Base-by-base conservation (phyloP, 805 yeast genomes). In the Schizosaccharomyces cryophilus region DNA sequence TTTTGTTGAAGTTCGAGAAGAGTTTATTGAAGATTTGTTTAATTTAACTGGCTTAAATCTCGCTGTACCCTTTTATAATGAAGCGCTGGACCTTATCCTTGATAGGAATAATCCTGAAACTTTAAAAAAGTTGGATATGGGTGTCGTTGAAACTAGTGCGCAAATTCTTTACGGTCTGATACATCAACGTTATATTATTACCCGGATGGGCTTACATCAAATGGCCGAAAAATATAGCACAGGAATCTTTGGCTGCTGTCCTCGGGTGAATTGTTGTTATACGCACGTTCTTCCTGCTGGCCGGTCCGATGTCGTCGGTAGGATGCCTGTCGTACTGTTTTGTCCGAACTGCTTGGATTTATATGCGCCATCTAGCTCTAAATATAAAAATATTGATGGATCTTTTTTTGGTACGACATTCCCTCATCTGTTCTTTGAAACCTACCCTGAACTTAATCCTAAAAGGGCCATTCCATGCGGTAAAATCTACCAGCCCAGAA, bases 361-460 rank as follows among this genome's bases (percentile, higher is more conserved):
- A 51, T 93, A 93, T 71, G 73, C 87, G 60, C 97, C 97, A 1
- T 81, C 84, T 62, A 83, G 88, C 62, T 81, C 89, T n/a, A 77
- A 95, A 64, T 89, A 86, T 71, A 74, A 85, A 62, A 86, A 87
- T 68, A 80, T 93, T 54, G 98, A 93, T 71, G 98, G 98, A 4
- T 96, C 97, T 0, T 93, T 84, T 68, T 93, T 94, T 74, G 97
- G 98, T 4, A 87, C 97, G 0, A 83, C 94, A 42, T 93, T 93
- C 73, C 93, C 96, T 0, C 96, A 96, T 1, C 78, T 93, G 66
- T 85, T 93, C 67, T 80, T 93, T 63, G 85, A 88, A 69, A 84
- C 86, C 78, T 88, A 84, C 73, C 87, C 93, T n/a, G 96, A 87
- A 13, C 54, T 31, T 13, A 17, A 24, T 11, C 51, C 60, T 6